Evolutionary conservation across 768 basidiomycete genomes (phyloP), one percentile per base, ranked within the genome.

Genomic region (Rickenella mellea): DNA sequence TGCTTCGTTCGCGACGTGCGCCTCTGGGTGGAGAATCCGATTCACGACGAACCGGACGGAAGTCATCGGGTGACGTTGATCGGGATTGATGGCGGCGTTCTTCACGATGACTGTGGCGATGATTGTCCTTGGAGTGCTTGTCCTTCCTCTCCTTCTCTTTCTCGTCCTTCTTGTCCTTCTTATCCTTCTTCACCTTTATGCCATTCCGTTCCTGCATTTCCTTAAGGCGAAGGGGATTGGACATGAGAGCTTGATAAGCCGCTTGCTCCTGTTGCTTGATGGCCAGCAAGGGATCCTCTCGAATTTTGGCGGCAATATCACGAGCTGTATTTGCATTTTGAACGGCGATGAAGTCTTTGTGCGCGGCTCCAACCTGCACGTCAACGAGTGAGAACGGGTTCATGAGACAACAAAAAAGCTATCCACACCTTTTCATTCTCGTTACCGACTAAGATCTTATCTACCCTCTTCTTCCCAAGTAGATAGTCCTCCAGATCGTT

Each of bases 251-350:
- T 50, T 96, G 79, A 51, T 91, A 84, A 6, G 91, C 86, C 6
- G 87, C 83, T 56, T 96, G 92, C 62, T 99, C 94, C 55, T 97
- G 94, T 57, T 92, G 86, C 62, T 97, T 98, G 67, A 99, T 98
- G 11, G 87, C 89, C n/a, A 99, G 71, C 5, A 98, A 57, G 5
- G 96, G 96, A 55, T 99, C 96, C 62, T 98, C 96, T 26, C 96
- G 83, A 47, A 99, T 82, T 63, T 99, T 98, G 22, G 91, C 69
- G 17, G 91, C 85, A 32, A 89, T 74, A 54, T 99, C 96, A 24
- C 93, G 82, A 25, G 66, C 69, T 31, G 68, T 83, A 59, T 98
- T 98, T 52, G 96, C 94, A 57, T 92, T 96, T 57, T 96, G 92
- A 2, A 89, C 73, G 3, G 93, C 91, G 42, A 94, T 93, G 58